Base-by-base conservation (phyloP, 306 rosid genomes). In the Vigna unguiculata region DNA sequence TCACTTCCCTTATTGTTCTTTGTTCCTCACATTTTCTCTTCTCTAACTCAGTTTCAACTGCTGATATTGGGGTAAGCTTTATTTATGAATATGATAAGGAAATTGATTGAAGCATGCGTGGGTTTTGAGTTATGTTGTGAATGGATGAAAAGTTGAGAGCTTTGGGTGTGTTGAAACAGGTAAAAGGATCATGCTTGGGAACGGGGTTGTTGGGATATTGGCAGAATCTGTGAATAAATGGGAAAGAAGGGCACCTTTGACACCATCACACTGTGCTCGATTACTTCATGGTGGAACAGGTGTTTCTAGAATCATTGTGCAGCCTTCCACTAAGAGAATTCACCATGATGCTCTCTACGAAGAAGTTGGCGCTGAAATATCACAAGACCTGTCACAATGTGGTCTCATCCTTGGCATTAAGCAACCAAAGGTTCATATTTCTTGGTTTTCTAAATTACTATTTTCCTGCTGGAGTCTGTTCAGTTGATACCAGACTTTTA, bases 201-300 rank as follows among this genome's bases (percentile, higher is more conserved):
- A 95, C 73, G 98, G 97, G 58, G 88, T 88, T 36, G 91, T 92
- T 28, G 98, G 98, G 86, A 90, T 95, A 58, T 85, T 95, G 0
- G 86, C 93, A 0, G 98, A 95, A 83, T 68, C 97, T 14, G 84
- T 79, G 59, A 88, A 92, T 64, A 95, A 95, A 82, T 95, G 98
- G 98, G 98, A 95, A 52, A 90, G 98, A 80, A 92, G 98, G 81
- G 91, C 83, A 25, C 97, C 97, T 65, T 76, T 95, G 63, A 80
- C 97, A 11, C 98, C 98, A 19, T 87, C 90, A 57, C 97, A 95
- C 87, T 95, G 98, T 76, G 97, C 97, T 72, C 81, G 92, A 54
- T 81, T 95, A 9, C 93, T 95, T 55, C 89, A 82, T 34, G 85
- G 86, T 13, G 91, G 92, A 6, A 90, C 86, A 13, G 91, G 91